Conservation (phyloP, 2,329 filamentous ascomycete species). For the Colletotrichum sp. region DNA sequence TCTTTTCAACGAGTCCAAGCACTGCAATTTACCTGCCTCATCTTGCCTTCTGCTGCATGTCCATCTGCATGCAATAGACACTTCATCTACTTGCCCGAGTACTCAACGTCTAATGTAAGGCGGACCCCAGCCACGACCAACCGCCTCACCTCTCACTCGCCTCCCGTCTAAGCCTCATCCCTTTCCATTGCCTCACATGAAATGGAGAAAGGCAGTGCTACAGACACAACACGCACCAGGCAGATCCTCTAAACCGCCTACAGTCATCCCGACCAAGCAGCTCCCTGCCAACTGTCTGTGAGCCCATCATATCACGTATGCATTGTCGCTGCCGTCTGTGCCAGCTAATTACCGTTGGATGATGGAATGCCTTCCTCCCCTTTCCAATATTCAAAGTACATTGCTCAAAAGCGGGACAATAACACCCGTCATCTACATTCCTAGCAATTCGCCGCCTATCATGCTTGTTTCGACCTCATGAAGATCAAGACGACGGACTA, state of each 20-base stretch:
- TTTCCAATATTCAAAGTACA: not conserved
- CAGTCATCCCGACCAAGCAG: not conserved
- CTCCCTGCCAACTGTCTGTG: not conserved
- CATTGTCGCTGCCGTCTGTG: not conserved
- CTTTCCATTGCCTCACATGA: not conserved
- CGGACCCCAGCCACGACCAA: not conserved
- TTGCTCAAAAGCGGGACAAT: not conserved
- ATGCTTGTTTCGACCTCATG: not conserved
- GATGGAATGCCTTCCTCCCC: not conserved
- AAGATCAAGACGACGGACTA: not conserved
- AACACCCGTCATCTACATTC: not conserved
- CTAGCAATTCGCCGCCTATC: not conserved
- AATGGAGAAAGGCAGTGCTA: not conserved
- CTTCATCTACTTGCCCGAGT: not conserved
- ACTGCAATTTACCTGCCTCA: not conserved
- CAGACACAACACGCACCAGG: not conserved
- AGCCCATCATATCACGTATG: not conserved
- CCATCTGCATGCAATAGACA: not conserved
- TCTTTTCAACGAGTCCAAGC: not conserved
- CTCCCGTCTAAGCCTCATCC: not conserved
- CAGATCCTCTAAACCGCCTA: not conserved
- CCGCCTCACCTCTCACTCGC: not conserved
- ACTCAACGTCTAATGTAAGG: not conserved
- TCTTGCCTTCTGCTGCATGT: not conserved
- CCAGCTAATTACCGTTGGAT: not conserved